These are phyloP conservation scores for Pythium sp. DNA, from an alignment of 352 stramenopile genomes.

Conservation along the genomic window DNA sequence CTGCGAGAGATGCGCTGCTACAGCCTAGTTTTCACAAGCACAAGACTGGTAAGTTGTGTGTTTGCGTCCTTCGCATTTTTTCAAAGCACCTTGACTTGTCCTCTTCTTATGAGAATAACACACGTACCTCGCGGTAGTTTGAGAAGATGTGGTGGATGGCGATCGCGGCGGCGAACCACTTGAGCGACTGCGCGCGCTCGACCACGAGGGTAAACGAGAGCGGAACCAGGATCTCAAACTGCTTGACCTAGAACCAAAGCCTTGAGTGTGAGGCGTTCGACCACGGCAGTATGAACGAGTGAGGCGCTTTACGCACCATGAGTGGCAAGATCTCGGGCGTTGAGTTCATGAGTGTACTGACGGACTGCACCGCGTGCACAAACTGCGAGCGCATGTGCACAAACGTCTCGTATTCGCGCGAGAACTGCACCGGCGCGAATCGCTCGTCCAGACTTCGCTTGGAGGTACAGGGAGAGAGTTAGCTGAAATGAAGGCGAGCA, in stretches of 20 bases:
- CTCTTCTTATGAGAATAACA: too few relatives aligned
- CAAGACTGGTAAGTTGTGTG: too few relatives aligned
- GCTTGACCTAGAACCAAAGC: conserved; percentile 25
- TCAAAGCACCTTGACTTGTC: too few relatives aligned
- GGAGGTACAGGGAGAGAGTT: not conserved
- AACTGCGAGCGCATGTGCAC: conserved; percentile 51
- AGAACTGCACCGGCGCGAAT: conserved; percentile 33
- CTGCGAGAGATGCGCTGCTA: conserved; percentile 19
- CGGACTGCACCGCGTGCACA: conserved; percentile 37
- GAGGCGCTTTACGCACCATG: conserved; percentile 25
- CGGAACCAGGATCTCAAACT: conserved; percentile 41
- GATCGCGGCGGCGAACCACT: conserved; percentile 57
- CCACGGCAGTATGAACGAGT: not conserved
- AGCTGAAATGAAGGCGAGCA: not conserved
- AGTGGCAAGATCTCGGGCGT: conserved; percentile 34
- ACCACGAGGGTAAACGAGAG: conserved; percentile 57
- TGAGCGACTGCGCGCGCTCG: conserved; percentile 50
- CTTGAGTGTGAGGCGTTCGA: not conserved
- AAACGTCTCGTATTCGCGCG: conserved; percentile 54
- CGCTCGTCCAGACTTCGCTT: conserved; percentile 28
- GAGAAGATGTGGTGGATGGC: conserved; percentile 48
- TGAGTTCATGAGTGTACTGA: conserved; percentile 53
- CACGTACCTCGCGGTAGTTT: conserved; percentile 22
- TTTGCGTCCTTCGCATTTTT: too few relatives aligned
- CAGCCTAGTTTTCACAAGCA: not conserved